Conservation (phyloP, 75 land plant genomes). For the Isoetes taiwanensis region DNA sequence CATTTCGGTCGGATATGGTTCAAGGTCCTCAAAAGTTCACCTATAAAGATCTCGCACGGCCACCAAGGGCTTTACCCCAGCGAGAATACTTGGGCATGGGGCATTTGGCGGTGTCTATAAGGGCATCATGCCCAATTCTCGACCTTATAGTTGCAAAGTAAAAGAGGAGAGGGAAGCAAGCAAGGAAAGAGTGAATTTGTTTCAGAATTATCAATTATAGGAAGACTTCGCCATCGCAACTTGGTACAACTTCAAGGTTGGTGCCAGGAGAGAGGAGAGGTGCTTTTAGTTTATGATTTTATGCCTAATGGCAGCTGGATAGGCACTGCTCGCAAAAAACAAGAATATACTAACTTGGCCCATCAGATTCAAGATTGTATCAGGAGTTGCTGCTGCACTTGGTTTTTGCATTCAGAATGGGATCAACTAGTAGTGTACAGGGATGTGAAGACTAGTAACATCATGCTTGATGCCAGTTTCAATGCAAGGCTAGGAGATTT, state of each 20-base stretch:
- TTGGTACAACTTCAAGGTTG: conserved; percentile 48
- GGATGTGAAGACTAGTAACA: conserved; percentile 47
- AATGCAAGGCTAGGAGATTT: conserved; percentile 51
- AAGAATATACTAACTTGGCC: conserved; percentile 24
- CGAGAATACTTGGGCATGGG: neutral
- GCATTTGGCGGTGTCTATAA: conserved; percentile 5
- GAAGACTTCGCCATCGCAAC: conserved; percentile 48
- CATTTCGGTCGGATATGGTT: too few species aligned
- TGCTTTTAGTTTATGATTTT: too few species aligned
- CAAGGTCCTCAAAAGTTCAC: too few species aligned
- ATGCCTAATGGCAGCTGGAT: conserved; percentile 52
- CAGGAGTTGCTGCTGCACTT: conserved; percentile 39
- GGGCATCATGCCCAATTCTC: neutral
- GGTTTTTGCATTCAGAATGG: conserved; percentile 47
- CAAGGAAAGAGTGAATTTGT: conserved; percentile 48
- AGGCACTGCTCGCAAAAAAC: conserved; percentile 19
- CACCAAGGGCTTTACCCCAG: neutral
- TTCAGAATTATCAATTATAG: conserved; percentile 50
- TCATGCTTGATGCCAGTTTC: conserved; percentile 34
- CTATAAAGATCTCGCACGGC: neutral
- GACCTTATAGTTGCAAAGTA: conserved; percentile 26
- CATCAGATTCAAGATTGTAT: conserved; percentile 39
- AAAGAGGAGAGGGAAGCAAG: conserved; percentile 29
- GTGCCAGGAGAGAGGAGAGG: conserved; percentile 32
- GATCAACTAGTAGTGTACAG: conserved; percentile 48